Evolutionary conservation across 2,329 filamentous ascomycete genomes (phyloP).

Genomic region (Fusarium coicis): DNA sequence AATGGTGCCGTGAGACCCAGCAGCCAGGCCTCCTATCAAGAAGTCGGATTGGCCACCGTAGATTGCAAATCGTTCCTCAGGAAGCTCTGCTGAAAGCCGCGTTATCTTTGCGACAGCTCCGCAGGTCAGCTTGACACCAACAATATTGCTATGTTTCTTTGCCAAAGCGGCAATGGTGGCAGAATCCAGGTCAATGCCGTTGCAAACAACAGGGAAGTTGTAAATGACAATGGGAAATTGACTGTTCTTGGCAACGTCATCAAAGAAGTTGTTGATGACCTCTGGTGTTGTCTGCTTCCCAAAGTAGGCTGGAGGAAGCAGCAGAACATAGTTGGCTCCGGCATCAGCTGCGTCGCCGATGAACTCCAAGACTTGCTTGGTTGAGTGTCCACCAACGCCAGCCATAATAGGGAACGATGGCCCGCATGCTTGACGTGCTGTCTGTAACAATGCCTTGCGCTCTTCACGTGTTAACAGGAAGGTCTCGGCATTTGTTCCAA

Average conservation of each 20-base stretch:
- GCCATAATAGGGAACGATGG: conserved; percentile 88
- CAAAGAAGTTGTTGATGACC: conserved; percentile 70
- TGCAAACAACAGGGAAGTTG: conserved; percentile 76
- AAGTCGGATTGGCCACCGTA: conserved; percentile 82
- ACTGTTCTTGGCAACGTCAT: conserved; percentile 62
- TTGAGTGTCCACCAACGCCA: conserved; percentile 73
- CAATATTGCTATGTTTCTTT: conserved; percentile 62
- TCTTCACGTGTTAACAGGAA: conserved; percentile 69
- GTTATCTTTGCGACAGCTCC: conserved; percentile 78
- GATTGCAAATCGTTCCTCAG: conserved; percentile 67
- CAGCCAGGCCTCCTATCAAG: conserved; percentile 68
- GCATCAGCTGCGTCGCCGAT: conserved; percentile 68
- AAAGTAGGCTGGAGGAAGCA: conserved; percentile 73
- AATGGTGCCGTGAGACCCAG: conserved; percentile 69
- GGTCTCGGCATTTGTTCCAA: conserved; percentile 67
- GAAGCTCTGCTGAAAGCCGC: conserved; percentile 63
- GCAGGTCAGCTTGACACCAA: conserved; percentile 77
- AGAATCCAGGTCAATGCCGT: conserved; percentile 75
- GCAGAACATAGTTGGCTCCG: conserved; percentile 69
- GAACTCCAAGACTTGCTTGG: conserved; percentile 70
- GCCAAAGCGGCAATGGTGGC: conserved; percentile 59
- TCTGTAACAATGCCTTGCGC: conserved; percentile 63
- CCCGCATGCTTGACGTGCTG: conserved; percentile 79
- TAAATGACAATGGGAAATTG: conserved; percentile 71
- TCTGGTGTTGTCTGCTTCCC: conserved; percentile 68